phyloP scores from a whole-genome alignment of 139 green algal genomes.

The Micractinium sp. region DNA sequence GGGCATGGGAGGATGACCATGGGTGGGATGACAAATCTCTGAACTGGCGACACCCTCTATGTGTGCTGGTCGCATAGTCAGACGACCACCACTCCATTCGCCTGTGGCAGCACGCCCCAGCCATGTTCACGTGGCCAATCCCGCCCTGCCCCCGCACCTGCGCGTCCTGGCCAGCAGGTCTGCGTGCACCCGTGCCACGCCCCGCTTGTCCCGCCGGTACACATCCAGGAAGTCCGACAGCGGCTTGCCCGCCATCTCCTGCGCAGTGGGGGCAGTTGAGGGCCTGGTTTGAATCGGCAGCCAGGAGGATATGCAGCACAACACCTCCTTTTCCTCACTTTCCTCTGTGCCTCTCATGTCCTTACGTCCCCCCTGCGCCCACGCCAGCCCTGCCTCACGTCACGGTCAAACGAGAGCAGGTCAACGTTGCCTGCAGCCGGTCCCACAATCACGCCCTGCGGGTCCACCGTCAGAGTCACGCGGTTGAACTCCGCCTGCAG shows the following conservation, averaged over 20 bases:
- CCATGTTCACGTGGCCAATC: neutral
- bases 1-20: neutral
- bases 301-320: too few relatives aligned
- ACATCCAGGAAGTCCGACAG: neutral
- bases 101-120: neutral
- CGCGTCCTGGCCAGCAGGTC: neutral
- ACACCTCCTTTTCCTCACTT: too few relatives aligned
- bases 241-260: neutral
- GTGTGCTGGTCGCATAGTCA: neutral
- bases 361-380: too few relatives aligned
- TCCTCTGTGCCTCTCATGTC: too few relatives aligned
- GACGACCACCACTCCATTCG: neutral
- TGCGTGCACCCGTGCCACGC: neutral
- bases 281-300: neutral
- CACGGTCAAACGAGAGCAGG: neutral
- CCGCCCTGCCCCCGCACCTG: neutral
- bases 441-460: neutral
- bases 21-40: neutral
- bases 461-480: neutral
- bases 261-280: neutral
- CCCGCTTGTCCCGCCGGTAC: neutral
- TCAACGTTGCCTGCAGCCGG: neutral
- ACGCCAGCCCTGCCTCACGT: neutral
- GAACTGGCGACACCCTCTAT: neutral
- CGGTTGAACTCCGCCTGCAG: conserved; percentile 26